These are phyloP conservation scores for Fusarium papillatum DNA, from an alignment of 2,329 filamentous ascomycete genomes.

Conservation along the genomic window DNA sequence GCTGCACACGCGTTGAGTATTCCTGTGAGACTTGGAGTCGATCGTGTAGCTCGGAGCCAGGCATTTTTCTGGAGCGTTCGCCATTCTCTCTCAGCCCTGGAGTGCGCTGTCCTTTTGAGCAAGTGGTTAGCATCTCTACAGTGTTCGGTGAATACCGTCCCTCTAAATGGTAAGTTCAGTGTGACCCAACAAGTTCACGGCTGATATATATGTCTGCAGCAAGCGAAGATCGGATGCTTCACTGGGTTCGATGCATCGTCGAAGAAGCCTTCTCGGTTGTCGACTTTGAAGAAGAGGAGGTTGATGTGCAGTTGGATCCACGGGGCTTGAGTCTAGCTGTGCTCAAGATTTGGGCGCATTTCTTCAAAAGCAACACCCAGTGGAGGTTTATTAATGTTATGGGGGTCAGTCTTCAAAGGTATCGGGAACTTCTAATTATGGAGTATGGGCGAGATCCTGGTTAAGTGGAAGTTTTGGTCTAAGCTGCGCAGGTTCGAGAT, in stretches of 20 bases:
- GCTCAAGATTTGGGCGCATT: slow-evolving; percentile 59
- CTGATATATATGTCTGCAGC: slow-evolving; percentile 37
- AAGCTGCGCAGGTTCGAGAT: background rate
- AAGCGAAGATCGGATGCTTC: slow-evolving; percentile 59
- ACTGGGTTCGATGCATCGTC: slow-evolving; percentile 61
- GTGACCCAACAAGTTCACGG: background rate
- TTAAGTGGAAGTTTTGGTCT: background rate
- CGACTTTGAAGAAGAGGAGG: slow-evolving; percentile 45
- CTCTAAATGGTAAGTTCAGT: background rate
- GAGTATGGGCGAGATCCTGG: background rate
- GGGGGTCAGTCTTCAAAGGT: slow-evolving; percentile 54
- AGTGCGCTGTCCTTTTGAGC: slow-evolving; percentile 66
- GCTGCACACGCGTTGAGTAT: slow-evolving; percentile 68
- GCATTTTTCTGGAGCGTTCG: slow-evolving; percentile 70
- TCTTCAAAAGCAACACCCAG: slow-evolving; percentile 62
- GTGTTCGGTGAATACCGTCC: background rate
- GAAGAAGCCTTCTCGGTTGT: slow-evolving; percentile 57
- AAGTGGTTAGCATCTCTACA: slow-evolving; percentile 57
- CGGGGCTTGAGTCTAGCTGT: slow-evolving; percentile 53
- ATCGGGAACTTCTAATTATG: slow-evolving; percentile 42
- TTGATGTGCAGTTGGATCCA: background rate
- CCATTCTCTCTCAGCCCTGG: slow-evolving; percentile 67
- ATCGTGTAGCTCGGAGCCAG: slow-evolving; percentile 66
- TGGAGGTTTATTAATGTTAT: slow-evolving; percentile 63
- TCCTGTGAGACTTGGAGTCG: slow-evolving; percentile 66